phyloP scores from a whole-genome alignment of 108 stramenopile species.

The Nitzschia sp. region DNA sequence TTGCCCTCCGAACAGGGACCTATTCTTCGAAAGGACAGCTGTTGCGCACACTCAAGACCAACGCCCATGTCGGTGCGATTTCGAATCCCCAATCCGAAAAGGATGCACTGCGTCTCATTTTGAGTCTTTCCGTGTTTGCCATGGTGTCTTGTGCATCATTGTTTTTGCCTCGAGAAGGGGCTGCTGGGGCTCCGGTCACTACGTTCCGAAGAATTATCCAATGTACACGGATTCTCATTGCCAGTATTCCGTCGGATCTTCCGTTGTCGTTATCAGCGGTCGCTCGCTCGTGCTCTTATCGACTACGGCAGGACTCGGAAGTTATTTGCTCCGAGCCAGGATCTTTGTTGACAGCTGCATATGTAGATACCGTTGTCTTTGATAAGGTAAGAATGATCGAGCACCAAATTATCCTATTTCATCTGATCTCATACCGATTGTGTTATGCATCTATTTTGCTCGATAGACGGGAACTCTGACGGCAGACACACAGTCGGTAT shows the following conservation, averaged over 20 bases:
- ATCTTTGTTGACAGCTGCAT: slow-evolving; percentile 51
- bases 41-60: slow-evolving; percentile 53
- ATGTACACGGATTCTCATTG: slow-evolving; percentile 56
- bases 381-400: slow-evolving; percentile 55
- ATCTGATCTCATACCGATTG: not conserved
- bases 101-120: slow-evolving; percentile 56
- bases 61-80: slow-evolving; percentile 41
- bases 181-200: slow-evolving; percentile 27
- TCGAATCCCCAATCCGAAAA: slow-evolving; percentile 44
- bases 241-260: slow-evolving; percentile 66
- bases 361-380: slow-evolving; percentile 67
- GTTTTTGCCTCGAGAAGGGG: slow-evolving; percentile 10
- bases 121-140: slow-evolving; percentile 40
- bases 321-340: slow-evolving; percentile 67
- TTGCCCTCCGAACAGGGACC: slow-evolving; percentile 82
- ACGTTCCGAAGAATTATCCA: slow-evolving; percentile 55
- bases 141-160: slow-evolving; percentile 42
- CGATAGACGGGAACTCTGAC: slow-evolving; percentile 84
- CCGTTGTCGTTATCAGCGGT: slow-evolving; percentile 43
- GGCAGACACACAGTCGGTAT: slow-evolving; percentile 54
- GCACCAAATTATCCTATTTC: not conserved
- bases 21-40: slow-evolving; percentile 87
- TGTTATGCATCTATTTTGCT: not conserved
- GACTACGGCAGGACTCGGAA: slow-evolving; percentile 47
- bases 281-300: slow-evolving; percentile 42